These are phyloP conservation scores for Theobroma grandiflorum DNA, from an alignment of 441 rosid genomes.

Conservation along the genomic window DNA sequence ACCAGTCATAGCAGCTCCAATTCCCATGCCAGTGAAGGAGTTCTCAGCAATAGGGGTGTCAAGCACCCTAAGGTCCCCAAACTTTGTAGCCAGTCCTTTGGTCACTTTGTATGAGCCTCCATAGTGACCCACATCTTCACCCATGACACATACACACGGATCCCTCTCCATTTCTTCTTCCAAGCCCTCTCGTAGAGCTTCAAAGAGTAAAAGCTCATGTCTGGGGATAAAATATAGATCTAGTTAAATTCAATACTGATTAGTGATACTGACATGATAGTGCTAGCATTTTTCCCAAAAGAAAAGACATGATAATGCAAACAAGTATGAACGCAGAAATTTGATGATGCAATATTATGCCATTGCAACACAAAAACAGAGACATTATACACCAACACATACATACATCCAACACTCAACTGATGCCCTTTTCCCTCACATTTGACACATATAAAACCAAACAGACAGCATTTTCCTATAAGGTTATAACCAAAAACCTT, in stretches of 20 bases:
- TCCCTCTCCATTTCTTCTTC: constrained; percentile 99
- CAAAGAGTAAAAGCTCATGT: constrained; percentile 89
- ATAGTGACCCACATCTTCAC: constrained; percentile 98
- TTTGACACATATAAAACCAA: neutral
- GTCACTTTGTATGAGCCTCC: constrained; percentile 99
- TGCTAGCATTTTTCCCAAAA: neutral
- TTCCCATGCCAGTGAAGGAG: constrained; percentile 98
- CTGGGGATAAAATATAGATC: constrained; percentile 42
- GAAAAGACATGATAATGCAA: neutral
- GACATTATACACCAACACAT: neutral
- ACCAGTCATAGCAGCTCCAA: constrained; percentile 98
- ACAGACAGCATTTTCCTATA: too few relatives aligned
- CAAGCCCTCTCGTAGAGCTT: constrained; percentile 92
- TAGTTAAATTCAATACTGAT: neutral
- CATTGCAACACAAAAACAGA: constrained; percentile 4
- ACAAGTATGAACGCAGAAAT: neutral
- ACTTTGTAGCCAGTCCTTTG: constrained; percentile 75
- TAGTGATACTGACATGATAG: neutral
- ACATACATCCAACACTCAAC: neutral
- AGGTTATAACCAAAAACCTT: too few relatives aligned
- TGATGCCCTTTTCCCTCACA: neutral
- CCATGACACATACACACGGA: constrained; percentile 85
- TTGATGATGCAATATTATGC: neutral
- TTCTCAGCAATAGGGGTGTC: constrained; percentile 99
- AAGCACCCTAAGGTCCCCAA: constrained; percentile 95